phyloP scores from a whole-genome alignment of 2,329 filamentous ascomycete species.

The Phoma herbarum region DNA sequence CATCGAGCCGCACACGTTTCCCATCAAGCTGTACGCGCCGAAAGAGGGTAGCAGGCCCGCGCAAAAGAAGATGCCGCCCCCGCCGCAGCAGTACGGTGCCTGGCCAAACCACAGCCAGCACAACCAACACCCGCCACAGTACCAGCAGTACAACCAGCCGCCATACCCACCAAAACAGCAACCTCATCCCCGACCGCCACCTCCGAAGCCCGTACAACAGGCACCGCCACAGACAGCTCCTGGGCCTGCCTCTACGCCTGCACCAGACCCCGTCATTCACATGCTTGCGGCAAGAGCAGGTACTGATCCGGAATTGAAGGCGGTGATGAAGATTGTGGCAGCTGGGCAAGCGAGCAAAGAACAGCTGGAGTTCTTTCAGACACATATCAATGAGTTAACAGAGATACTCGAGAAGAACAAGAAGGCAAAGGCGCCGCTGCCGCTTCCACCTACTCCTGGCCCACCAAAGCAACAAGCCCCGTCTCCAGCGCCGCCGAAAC shows the following conservation, averaged over 20 bases:
- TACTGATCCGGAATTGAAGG: conserved; percentile 74
- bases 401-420: conserved; percentile 56
- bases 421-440: conserved; percentile 29
- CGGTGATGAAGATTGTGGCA: conserved; percentile 84
- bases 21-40: conserved; percentile 61
- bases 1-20: conserved; percentile 81
- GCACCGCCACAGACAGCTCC: conserved; percentile 32
- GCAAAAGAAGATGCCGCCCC: conserved; percentile 41
- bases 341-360: conserved; percentile 75
- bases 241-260: conserved; percentile 44
- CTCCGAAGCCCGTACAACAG: conserved; percentile 41
- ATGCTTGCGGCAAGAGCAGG: conserved; percentile 79
- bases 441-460: conserved; percentile 23
- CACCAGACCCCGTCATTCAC: conserved; percentile 80
- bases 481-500: conserved; percentile 34
- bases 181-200: conserved; percentile 42
- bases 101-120: conserved; percentile 48
- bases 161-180: conserved; percentile 20
- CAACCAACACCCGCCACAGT: conserved; percentile 33
- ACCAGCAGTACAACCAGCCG: conserved; percentile 23
- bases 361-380: conserved; percentile 79
- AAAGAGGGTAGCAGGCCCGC: conserved; percentile 36
- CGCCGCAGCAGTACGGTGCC: conserved; percentile 40
- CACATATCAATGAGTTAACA: conserved; percentile 81
- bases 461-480: conserved; percentile 23